Base-by-base conservation (phyloP, 495 filamentous ascomycete genomes). In the Extremus antarcticus region DNA sequence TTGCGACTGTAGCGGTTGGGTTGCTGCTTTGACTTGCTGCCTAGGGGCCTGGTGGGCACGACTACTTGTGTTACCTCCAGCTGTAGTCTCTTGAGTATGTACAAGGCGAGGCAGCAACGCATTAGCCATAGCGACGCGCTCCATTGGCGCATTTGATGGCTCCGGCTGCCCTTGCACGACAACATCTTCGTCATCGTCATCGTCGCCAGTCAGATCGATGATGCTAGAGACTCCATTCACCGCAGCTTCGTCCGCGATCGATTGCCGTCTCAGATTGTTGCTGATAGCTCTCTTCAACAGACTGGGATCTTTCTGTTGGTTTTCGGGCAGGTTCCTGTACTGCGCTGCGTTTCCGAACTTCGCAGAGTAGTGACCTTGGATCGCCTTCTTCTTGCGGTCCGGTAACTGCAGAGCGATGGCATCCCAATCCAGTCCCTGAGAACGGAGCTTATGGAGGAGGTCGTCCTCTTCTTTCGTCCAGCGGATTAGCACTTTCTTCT, bases 351-450 rank as follows among this genome's bases (percentile, higher is more conserved):
- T 50, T 11, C 23, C 16, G 17, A 24, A 17, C 15, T 50, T 25
- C 9, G 24, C 47, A 8, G 47, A n/a, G 8, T 24, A 8, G 47
- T 17, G 20, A 16, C 47, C 7, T 24, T 50, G 47, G 3, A 20
- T 51, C 10, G 4, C 39, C 10, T 16, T 17, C 24, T 4, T 4
- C 13, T 35, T 13, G 13, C 55, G 55, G 8, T 49, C 55, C 16
- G 55, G 55, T 11, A 57, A 20, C 15, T 53, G 40, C 19, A 13
- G 7, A 17, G 48, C 24, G 15, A 57, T 57, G 22, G 43, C 48
- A 2, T 19, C 23, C 55, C 55, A 57, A 1, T 16, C 25, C 22
- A 46, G 8, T 1, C 38, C 38, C 15, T 53, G 20, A 20, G 20
- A n/a, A n/a, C 55, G 55, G 10, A 57, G 50, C 17, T 17, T 21